These are phyloP conservation scores for Fusarium sp. DNA, from an alignment of 2,329 filamentous ascomycete genomes.

Conservation along the genomic window DNA sequence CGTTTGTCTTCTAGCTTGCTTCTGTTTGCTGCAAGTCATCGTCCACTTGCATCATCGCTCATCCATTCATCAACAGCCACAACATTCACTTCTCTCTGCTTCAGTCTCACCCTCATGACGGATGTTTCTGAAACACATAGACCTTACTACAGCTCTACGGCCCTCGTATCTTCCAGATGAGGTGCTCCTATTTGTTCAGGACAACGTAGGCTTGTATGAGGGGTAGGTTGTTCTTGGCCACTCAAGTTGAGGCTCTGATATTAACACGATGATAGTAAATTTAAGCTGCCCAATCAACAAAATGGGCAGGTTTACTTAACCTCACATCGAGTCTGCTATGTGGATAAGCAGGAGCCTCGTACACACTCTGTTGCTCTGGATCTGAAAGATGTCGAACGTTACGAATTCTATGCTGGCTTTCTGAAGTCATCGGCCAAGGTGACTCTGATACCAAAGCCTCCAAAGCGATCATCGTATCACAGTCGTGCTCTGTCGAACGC, in stretches of 20 bases:
- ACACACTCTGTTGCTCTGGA: slow-evolving; percentile 87
- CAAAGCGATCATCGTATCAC: slow-evolving; percentile 71
- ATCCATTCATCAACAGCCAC: slow-evolving; percentile 3
- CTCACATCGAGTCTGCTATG: slow-evolving; percentile 94
- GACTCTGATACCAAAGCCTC: slow-evolving; percentile 84
- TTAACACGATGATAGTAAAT: slow-evolving; percentile 71
- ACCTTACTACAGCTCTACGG: slow-evolving; percentile 95
- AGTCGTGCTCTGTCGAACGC: slow-evolving; percentile 61
- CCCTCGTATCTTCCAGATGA: slow-evolving; percentile 93
- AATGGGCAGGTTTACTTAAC: slow-evolving; percentile 97
- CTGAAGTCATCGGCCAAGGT: slow-evolving; percentile 95
- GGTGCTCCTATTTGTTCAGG: slow-evolving; percentile 94
- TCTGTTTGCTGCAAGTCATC: slow-evolving; percentile 24
- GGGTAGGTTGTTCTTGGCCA: slow-evolving; percentile 69
- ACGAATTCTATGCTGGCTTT: slow-evolving; percentile 93
- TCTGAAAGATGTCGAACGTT: slow-evolving; percentile 88
- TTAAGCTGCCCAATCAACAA: slow-evolving; percentile 92
- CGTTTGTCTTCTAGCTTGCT: not conserved
- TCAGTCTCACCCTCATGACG: slow-evolving; percentile 64
- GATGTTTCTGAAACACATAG: slow-evolving; percentile 97
- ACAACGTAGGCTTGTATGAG: slow-evolving; percentile 97
- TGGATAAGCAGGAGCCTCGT: slow-evolving; percentile 87
- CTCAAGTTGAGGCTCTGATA: not conserved
- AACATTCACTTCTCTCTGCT: slow-evolving; percentile 7
- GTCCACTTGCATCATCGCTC: slow-evolving; percentile 36